Evolutionary conservation across 306 rosid species (phyloP), one percentile per base, ranked within the genome.

Genomic region (Malus orientalis): DNA sequence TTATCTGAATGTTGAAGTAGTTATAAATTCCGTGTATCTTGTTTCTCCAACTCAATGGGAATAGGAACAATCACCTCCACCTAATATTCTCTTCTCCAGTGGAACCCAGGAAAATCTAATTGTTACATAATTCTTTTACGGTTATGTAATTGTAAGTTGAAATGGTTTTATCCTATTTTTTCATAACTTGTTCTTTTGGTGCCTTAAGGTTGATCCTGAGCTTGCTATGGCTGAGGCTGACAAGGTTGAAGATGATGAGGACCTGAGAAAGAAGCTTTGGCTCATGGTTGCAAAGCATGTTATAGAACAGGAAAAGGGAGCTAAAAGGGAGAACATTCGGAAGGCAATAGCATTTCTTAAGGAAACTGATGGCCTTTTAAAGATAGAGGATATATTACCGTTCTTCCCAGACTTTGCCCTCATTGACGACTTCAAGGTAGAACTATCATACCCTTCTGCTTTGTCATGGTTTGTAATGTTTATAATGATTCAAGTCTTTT

Each of bases 161-260:
- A 29, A 47, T 44, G 57, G 20, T 33, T 65, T 73, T 45, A 40
- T 61, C 57, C 32, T 47, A 30, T 49, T 74, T 71, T 78, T 44
- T 22, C 53, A 75, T 69, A 70, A 45, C 38, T 66, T 75, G 38
- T 45, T 44, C 69, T 30, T 67, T 45, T 86, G 87, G 70, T 69
- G 76, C 47, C 23, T 66, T 77, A 95, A 44, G 98, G 92, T 95
- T 88, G 99, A 95, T 84, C 86, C 96, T 74, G 98, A 95, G 86
- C 93, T 95, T 80, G 99, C 99, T 62, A 95, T 95, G 99, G 99
- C 99, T 65, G 99, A 92, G 86, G 99, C 99, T 80, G 99, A 95
- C 79, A 92, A 90, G 79, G 99, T 95, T 74, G 99, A 95, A 83
- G 99, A 95, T 54, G 98, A 92, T 79, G 97, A 90, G 85, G 99